Evolutionary conservation across 257 asterid genomes (phyloP).

Genomic region (Paulownia fortunei): DNA sequence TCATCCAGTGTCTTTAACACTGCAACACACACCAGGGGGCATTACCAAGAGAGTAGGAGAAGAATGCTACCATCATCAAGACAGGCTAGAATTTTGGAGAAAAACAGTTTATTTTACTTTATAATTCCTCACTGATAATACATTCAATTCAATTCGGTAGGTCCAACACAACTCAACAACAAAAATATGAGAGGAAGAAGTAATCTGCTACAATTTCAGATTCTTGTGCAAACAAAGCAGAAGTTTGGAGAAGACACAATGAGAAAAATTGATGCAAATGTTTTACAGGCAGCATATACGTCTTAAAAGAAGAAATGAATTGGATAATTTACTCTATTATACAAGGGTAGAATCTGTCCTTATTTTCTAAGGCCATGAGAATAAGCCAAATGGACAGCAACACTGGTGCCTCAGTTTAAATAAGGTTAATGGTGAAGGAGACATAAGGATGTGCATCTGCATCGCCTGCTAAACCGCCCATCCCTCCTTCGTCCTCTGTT

Average conservation of each 20-base stretch:
- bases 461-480: slow-evolving; percentile 71
- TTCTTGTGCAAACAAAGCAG: slow-evolving; percentile 4
- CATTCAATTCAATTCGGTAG: background rate
- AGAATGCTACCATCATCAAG: background rate
- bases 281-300: slow-evolving; percentile 19
- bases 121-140: slow-evolving; percentile 20
- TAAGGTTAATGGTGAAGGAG: slow-evolving; percentile 87
- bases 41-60: too few species aligned
- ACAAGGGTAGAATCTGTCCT: slow-evolving; percentile 48
- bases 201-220: slow-evolving; percentile 15
- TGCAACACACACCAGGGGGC: too few species aligned
- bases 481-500: slow-evolving; percentile 79
- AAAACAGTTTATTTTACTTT: background rate
- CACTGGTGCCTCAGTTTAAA: slow-evolving; percentile 44
- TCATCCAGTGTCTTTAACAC: background rate
- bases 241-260: slow-evolving; percentile 15
- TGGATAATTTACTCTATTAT: slow-evolving; percentile 37
- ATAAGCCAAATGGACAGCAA: slow-evolving; percentile 42
- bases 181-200: background rate
- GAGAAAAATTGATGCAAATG: slow-evolving; percentile 22
- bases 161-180: slow-evolving; percentile 28
- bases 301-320: slow-evolving; percentile 29
- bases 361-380: slow-evolving; percentile 33
- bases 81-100: slow-evolving; percentile 17
- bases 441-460: slow-evolving; percentile 81